These are phyloP conservation scores for Lignosus rhinocerotis DNA, from an alignment of 1,284 basidiomycete species.

Conservation along the genomic window DNA sequence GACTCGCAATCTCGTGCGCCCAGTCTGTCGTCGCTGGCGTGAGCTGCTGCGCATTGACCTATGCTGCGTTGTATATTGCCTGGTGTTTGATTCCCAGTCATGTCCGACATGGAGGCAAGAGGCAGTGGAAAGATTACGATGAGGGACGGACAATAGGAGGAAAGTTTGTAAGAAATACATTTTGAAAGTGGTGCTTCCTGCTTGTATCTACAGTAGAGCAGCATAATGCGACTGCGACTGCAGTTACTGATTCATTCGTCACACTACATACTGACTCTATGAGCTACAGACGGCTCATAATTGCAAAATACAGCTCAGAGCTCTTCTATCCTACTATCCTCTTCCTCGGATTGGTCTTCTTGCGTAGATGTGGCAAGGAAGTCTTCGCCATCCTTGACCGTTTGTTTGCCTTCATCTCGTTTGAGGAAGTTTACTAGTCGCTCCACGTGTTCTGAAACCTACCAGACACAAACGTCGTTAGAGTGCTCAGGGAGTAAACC, in stretches of 20 bases:
- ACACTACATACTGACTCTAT: background rate
- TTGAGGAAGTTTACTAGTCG: slow-evolving; percentile 76
- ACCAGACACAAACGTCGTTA: background rate
- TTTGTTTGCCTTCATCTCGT: slow-evolving; percentile 63
- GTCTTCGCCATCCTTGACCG: slow-evolving; percentile 33
- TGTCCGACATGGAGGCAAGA: too few relatives aligned
- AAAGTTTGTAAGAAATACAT: background rate
- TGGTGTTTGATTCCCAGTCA: too few relatives aligned
- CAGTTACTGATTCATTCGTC: slow-evolving; percentile 8
- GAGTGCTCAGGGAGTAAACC: background rate
- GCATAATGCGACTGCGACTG: too few relatives aligned
- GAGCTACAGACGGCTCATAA: slow-evolving; percentile 6
- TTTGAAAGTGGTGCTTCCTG: background rate
- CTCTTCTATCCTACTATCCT: slow-evolving; percentile 51
- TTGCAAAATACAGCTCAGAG: slow-evolving; percentile 18
- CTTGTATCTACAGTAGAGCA: too few relatives aligned
- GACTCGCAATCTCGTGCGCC: background rate
- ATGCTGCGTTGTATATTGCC: background rate
- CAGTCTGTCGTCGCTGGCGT: background rate
- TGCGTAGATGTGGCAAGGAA: slow-evolving; percentile 19
- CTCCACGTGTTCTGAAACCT: slow-evolving; percentile 62
- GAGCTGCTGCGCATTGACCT: background rate
- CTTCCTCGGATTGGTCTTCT: slow-evolving; percentile 40
- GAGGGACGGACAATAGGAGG: background rate
- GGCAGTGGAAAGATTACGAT: too few relatives aligned